Evolutionary conservation across 495 filamentous ascomycete genomes (phyloP).

Genomic region (Immersiella caudata): DNA sequence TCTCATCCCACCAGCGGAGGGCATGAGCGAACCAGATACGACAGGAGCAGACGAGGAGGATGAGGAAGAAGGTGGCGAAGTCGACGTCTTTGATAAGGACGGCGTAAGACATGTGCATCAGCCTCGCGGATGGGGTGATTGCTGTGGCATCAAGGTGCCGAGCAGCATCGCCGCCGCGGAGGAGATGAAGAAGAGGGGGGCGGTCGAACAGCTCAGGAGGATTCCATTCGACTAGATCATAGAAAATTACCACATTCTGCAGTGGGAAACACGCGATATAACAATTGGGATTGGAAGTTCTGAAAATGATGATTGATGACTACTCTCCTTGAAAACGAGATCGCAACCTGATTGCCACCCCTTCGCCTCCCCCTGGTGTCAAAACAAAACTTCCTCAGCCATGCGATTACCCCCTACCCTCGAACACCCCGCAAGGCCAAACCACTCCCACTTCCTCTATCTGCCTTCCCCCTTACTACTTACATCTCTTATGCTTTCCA

Average conservation of each 20-base stretch:
- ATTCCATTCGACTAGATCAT: constrained; percentile 82
- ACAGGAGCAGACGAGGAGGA: constrained; percentile 46
- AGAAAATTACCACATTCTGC: neutral
- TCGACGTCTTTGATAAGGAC: constrained; percentile 61
- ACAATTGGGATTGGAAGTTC: neutral
- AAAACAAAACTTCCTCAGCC: too few relatives aligned
- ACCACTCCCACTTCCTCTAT: too few relatives aligned
- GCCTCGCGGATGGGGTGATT: constrained; percentile 83
- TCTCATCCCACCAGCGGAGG: constrained; percentile 75
- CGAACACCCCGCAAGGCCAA: too few relatives aligned
- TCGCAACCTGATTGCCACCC: neutral
- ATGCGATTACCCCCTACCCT: too few relatives aligned
- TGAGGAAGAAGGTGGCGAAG: constrained; percentile 57
- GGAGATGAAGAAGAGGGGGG: constrained; percentile 77
- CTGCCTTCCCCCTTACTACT: neutral
- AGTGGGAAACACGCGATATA: neutral
- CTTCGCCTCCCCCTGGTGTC: too few relatives aligned
- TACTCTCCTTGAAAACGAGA: neutral
- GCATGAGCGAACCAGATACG: constrained; percentile 70
- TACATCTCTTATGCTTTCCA: neutral
- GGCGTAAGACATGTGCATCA: constrained; percentile 70
- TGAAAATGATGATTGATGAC: neutral
- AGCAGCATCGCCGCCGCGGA: constrained; percentile 86
- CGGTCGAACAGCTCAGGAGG: constrained; percentile 67
- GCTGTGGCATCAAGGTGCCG: constrained; percentile 97